phyloP scores from a whole-genome alignment of 1,139 yeast species.

The Sugiyamaella sp. region DNA sequence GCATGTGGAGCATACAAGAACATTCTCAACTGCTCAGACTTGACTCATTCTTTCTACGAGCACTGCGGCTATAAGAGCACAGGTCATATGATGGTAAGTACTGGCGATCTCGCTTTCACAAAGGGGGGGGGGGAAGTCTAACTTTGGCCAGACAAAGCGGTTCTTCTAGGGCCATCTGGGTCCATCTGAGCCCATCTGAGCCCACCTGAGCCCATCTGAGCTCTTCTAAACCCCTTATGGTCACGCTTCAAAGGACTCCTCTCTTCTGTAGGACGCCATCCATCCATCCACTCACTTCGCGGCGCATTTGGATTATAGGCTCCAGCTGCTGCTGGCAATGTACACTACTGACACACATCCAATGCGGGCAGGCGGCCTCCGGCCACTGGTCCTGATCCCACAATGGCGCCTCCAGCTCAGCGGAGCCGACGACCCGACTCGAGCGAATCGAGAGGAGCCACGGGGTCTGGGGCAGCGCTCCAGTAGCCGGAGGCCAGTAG shows the following conservation, averaged over 20 bases:
- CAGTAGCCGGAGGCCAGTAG: background rate
- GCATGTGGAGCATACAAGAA: slow-evolving; percentile 68
- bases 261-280: no score
- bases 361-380: no score
- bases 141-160: slow-evolving; percentile 12
- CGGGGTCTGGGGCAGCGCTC: slow-evolving; percentile 1
- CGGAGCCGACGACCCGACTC: background rate
- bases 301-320: no score
- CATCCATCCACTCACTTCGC: no score
- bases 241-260: no score
- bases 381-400: no score
- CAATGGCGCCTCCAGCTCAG: no score
- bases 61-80: slow-evolving; percentile 63
- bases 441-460: slow-evolving; percentile 1
- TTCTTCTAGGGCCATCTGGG: background rate
- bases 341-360: no score
- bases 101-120: no score
- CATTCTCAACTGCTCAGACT: slow-evolving; percentile 71
- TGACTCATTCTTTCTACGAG: slow-evolving; percentile 70
- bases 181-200: background rate
- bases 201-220: no score
- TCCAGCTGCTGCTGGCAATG: no score
- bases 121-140: background rate
- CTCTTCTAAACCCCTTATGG: no score
- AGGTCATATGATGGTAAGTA: slow-evolving; percentile 32